Conservation (phyloP, 75 land plant genomes). For the Selaginella moellendorffii region DNA sequence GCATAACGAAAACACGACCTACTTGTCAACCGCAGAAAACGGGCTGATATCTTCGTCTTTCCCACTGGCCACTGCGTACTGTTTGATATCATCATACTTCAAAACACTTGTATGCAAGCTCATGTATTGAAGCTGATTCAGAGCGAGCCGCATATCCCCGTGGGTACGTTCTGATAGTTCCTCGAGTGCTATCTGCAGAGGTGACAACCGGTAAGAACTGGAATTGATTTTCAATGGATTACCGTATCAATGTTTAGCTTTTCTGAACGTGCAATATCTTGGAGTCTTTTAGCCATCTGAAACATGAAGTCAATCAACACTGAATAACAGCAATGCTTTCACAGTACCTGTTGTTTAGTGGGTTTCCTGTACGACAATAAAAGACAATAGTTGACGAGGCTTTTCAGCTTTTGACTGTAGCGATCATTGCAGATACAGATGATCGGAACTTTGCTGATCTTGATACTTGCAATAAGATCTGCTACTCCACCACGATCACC, state of each 20-base stretch:
- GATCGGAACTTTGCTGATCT: conserved; percentile 78
- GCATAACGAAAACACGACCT: conserved; percentile 2
- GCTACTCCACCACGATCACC: conserved; percentile 97
- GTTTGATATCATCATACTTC: conserved; percentile 69
- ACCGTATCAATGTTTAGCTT: conserved; percentile 85
- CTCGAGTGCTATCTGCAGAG: conserved; percentile 54
- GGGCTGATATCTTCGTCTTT: conserved; percentile 95
- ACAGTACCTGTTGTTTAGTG: conserved; percentile 82
- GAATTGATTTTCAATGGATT: background rate
- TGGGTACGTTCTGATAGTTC: conserved; percentile 91
- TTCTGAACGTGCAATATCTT: conserved; percentile 64
- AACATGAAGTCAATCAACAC: background rate
- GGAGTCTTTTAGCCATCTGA: conserved; percentile 91
- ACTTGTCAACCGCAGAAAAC: conserved; percentile 96
- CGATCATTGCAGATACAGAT: conserved; percentile 98
- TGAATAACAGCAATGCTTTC: background rate
- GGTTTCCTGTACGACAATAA: conserved; percentile 74
- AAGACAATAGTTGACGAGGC: conserved; percentile 77
- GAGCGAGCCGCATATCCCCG: conserved; percentile 98
- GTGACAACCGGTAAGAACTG: background rate
- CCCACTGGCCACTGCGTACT: conserved; percentile 50
- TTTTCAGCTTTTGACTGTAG: conserved; percentile 87
- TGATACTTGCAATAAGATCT: conserved; percentile 91
- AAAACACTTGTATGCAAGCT: conserved; percentile 53
- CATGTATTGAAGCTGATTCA: conserved; percentile 95